Conservation (phyloP, 805 yeast genomes). For the Kazachstania viticola region DNA sequence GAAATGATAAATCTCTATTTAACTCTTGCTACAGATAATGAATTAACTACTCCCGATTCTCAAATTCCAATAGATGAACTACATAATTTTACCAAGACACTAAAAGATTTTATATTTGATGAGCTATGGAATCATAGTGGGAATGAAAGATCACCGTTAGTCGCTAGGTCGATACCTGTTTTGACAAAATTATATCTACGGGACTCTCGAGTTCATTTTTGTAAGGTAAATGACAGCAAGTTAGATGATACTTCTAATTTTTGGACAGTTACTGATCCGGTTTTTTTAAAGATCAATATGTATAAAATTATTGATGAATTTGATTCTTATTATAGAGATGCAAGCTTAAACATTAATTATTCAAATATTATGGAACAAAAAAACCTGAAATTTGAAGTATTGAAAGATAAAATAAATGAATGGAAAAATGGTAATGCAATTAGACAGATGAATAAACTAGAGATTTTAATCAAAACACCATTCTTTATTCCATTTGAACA, state of each 20-base stretch:
- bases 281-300: constrained; percentile 12
- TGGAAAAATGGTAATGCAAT: constrained; percentile 2
- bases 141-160: constrained; percentile 3
- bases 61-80: constrained; percentile 11
- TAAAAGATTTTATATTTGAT: constrained; percentile 16
- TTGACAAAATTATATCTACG: constrained; percentile 20
- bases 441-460: constrained; percentile 28
- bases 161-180: constrained; percentile 10
- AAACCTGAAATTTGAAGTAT: not conserved
- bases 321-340: not conserved
- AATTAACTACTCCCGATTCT: constrained; percentile 10
- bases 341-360: no score
- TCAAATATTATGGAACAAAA: not conserved
- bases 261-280: constrained; percentile 12
- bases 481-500: constrained; percentile 68
- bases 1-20: constrained; percentile 16
- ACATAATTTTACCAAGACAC: constrained; percentile 7
- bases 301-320: constrained; percentile 6
- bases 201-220: constrained; percentile 12
- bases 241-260: not conserved
- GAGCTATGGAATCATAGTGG: constrained; percentile 10
- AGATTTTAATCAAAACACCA: constrained; percentile 54
- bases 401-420: not conserved
- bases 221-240: no score
- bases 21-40: constrained; percentile 21